Evolutionary conservation across 768 basidiomycete genomes (phyloP).

Genomic region (Chalciporus sphaerocephalus): DNA sequence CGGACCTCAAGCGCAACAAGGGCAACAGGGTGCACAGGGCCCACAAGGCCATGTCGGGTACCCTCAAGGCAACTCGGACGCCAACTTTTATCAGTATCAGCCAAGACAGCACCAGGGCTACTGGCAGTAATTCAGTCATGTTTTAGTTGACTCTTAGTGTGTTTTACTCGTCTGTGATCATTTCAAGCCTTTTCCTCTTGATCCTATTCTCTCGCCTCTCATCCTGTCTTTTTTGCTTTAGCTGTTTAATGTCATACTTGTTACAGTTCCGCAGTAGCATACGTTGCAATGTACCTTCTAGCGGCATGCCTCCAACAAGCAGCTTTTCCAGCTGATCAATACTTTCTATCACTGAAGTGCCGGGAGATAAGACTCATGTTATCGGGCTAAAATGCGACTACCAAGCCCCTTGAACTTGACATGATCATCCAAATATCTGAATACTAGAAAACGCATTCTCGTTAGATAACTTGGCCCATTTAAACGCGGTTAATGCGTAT

Average conservation of each 20-base stretch:
- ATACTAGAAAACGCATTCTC: no score
- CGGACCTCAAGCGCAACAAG: conserved; percentile 48
- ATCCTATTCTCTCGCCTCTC: conserved; percentile 8
- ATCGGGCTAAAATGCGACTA: conserved; percentile 2
- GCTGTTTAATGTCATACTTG: conserved; percentile 29
- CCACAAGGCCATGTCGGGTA: conserved; percentile 46
- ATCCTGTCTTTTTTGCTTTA: conserved; percentile 19
- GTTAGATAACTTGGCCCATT: no score
- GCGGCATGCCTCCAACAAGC: conserved; percentile 22
- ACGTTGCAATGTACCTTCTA: conserved; percentile 30
- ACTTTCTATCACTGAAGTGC: not conserved
- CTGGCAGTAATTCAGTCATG: conserved; percentile 36
- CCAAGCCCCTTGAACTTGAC: no score
- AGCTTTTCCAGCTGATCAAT: conserved; percentile 3
- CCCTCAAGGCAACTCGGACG: conserved; percentile 54
- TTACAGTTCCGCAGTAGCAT: conserved; percentile 23
- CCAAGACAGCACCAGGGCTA: conserved; percentile 60
- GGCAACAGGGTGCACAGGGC: conserved; percentile 32
- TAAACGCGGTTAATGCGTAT: not conserved
- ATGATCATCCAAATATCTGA: no score
- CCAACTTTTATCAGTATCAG: conserved; percentile 69
- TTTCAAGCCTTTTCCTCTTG: conserved; percentile 5
- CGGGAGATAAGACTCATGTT: no score
- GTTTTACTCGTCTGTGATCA: not conserved
- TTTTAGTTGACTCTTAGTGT: conserved; percentile 8